Conservation (phyloP, 257 asterid species). For the Nicotiana obtusifolia region DNA sequence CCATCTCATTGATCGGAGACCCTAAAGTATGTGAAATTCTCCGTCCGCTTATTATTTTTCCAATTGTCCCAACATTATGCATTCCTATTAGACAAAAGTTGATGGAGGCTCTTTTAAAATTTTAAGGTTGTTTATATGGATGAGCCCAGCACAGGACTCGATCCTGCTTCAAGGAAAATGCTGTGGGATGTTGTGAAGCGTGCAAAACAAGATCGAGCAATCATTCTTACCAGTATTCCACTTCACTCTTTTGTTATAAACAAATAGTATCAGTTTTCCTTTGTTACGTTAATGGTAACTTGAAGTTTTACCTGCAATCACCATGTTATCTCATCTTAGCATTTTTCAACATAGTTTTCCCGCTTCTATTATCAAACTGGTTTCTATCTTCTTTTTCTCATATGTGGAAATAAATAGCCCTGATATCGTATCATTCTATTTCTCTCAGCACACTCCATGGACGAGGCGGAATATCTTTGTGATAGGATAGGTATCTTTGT, state of each 20-base stretch:
- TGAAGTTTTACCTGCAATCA: too few species aligned
- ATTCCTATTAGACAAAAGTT: background rate
- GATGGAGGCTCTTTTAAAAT: background rate
- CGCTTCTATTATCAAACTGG: too few species aligned
- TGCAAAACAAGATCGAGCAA: conserved; percentile 15
- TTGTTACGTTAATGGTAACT: too few species aligned
- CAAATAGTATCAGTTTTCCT: background rate
- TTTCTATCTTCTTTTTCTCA: too few species aligned
- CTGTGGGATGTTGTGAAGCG: conserved; percentile 14
- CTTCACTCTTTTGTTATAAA: background rate
- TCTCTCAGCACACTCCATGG: conserved; percentile 19
- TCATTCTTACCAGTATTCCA: conserved; percentile 13
- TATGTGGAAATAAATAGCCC: too few species aligned
- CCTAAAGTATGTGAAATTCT: conserved; percentile 16
- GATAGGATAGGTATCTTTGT: conserved; percentile 15
- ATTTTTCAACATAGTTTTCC: too few species aligned
- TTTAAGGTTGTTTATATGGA: conserved; percentile 17
- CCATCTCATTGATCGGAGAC: conserved; percentile 34
- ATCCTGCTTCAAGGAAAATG: conserved; percentile 19
- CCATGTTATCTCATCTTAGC: too few species aligned
- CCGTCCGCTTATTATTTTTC: background rate
- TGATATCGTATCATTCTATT: background rate
- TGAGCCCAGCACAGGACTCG: conserved; percentile 22
- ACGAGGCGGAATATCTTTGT: conserved; percentile 16
- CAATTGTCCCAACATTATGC: background rate